Percentiles rank a stretch among this genome's conserved stretches.
Evolutionary conservation across 805 yeast species (phyloP).

Genomic region (Wickerhamomyces canadensis): DNA sequence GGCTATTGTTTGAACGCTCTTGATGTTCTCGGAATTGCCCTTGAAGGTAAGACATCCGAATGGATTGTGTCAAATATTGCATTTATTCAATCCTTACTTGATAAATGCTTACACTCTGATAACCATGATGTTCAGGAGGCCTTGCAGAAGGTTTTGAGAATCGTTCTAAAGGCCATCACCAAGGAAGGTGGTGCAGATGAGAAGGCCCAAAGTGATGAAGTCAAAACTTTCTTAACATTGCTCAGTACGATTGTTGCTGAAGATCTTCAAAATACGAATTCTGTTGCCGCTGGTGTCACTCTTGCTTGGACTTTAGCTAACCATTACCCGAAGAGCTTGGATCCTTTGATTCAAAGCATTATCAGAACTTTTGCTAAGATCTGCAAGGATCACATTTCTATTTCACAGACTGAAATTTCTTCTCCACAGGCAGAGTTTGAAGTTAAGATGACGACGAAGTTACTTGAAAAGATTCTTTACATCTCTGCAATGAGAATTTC

Average conservation of each 20-base stretch:
- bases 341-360: slow-evolving; percentile 65
- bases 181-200: slow-evolving; percentile 38
- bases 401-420: slow-evolving; percentile 34
- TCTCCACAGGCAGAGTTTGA: slow-evolving; percentile 51
- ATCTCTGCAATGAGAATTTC: slow-evolving; percentile 78
- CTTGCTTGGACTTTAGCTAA: slow-evolving; percentile 76
- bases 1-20: slow-evolving; percentile 86
- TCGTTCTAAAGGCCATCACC: slow-evolving; percentile 62
- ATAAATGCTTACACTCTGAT: slow-evolving; percentile 75
- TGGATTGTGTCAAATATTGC: slow-evolving; percentile 77
- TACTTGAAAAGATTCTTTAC: slow-evolving; percentile 71
- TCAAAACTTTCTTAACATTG: slow-evolving; percentile 53
- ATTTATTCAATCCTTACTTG: slow-evolving; percentile 67
- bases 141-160: slow-evolving; percentile 66
- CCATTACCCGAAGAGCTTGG: slow-evolving; percentile 67
- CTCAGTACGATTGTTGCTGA: slow-evolving; percentile 69
- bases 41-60: slow-evolving; percentile 66
- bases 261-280: slow-evolving; percentile 65
- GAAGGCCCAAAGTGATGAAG: slow-evolving; percentile 56
- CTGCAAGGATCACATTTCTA: slow-evolving; percentile 79
- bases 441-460: slow-evolving; percentile 70
- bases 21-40: slow-evolving; percentile 78
- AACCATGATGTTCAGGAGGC: slow-evolving; percentile 86
- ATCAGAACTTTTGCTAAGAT: slow-evolving; percentile 87
- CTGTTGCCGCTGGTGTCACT: slow-evolving; percentile 84